A percentile compares a stretch with the other conserved stretches of the same genome.
Evolutionary conservation across 495 filamentous ascomycete genomes (phyloP).

Genomic region (Margaritispora aquatica): DNA sequence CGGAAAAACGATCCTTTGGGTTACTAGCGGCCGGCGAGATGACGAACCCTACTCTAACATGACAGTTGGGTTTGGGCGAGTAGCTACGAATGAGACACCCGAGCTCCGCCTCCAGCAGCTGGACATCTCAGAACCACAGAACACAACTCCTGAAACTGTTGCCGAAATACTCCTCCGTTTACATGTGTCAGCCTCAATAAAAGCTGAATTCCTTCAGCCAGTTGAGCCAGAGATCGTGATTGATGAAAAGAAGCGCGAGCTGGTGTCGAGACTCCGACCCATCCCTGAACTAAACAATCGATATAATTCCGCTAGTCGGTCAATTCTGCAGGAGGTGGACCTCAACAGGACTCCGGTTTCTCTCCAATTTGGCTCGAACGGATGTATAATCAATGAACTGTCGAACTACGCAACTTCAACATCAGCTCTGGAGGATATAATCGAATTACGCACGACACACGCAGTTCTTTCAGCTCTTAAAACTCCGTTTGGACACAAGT

Average conservation of each 20-base stretch:
- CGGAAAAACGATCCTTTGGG: conserved; percentile 19
- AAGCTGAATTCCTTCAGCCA: conserved; percentile 1
- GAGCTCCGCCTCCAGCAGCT: not conserved
- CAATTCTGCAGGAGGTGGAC: not conserved
- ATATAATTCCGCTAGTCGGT: not conserved
- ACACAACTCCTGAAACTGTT: not conserved
- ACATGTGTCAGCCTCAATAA: conserved; percentile 20
- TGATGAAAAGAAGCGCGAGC: not conserved
- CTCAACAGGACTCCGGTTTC: not conserved
- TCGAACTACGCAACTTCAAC: not conserved
- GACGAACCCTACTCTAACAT: conserved; percentile 6
- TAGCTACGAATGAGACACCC: not conserved
- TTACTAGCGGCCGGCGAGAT: conserved; percentile 15
- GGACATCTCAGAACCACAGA: not conserved
- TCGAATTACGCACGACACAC: no score
- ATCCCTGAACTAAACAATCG: not conserved
- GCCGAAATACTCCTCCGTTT: conserved; percentile 24
- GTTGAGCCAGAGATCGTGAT: conserved; percentile 1
- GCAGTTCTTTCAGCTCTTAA: no score
- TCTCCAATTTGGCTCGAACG: no score
- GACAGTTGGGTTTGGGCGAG: conserved; percentile 1
- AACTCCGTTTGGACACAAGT: no score
- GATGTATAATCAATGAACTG: not conserved
- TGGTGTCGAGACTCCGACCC: not conserved
- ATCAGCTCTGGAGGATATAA: no score